These are phyloP conservation scores for Suhomyces coccinellae DNA, from an alignment of 1,139 yeast genomes.

Conservation along the genomic window DNA sequence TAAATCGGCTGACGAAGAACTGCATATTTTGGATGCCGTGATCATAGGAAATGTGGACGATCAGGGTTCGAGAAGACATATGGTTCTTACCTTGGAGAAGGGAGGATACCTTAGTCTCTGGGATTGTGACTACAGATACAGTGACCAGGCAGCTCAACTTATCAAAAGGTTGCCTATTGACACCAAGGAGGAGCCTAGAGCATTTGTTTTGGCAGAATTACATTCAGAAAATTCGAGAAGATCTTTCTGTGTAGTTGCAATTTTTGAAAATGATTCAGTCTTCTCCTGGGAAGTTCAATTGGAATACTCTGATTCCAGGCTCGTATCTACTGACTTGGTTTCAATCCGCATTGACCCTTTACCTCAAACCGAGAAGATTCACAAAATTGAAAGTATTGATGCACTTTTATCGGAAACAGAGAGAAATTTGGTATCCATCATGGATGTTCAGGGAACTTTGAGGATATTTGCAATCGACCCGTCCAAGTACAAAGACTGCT, in stretches of 20 bases:
- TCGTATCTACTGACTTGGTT: slow-evolving; percentile 1
- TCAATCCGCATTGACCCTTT: slow-evolving; percentile 9
- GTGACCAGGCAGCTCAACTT: slow-evolving; percentile 32
- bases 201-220: slow-evolving; percentile 27
- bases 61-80: slow-evolving; percentile 26
- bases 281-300: slow-evolving; percentile 32
- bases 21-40: slow-evolving; percentile 33
- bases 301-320: slow-evolving; percentile 17
- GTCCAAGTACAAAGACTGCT: neutral
- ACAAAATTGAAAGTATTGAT: slow-evolving; percentile 61
- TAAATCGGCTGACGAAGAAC: slow-evolving; percentile 1
- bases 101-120: slow-evolving; percentile 61
- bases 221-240: slow-evolving; percentile 2
- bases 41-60: slow-evolving; percentile 33
- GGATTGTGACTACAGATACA: slow-evolving; percentile 52
- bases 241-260: slow-evolving; percentile 28
- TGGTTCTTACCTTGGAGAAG: slow-evolving; percentile 52
- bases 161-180: slow-evolving; percentile 19
- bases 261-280: slow-evolving; percentile 28
- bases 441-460: slow-evolving; percentile 57
- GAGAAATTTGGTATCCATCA: slow-evolving; percentile 58
- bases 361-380: slow-evolving; percentile 32
- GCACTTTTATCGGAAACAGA: slow-evolving; percentile 44
- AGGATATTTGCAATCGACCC: slow-evolving; percentile 34
- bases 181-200: slow-evolving; percentile 23